Evolutionary conservation across 1,139 yeast genomes (phyloP).

Genomic region (Yamadazyma buinensis): DNA sequence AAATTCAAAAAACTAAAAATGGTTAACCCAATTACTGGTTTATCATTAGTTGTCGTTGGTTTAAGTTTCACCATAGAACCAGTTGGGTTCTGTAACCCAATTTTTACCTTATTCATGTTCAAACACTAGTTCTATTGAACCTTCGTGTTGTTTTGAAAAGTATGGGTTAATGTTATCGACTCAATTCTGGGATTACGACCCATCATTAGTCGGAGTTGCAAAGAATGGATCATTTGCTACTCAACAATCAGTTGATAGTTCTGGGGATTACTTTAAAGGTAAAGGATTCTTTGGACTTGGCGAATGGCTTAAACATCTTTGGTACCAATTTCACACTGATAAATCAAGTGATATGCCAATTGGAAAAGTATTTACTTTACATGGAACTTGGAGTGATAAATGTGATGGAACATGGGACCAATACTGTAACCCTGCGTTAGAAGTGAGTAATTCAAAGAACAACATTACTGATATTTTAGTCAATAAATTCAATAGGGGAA

Average conservation of each 20-base stretch:
- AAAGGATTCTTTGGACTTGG: too few species aligned
- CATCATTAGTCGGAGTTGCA: slow-evolving; percentile 23
- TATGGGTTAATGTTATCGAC: slow-evolving; percentile 35
- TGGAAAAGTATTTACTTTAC: slow-evolving; percentile 31
- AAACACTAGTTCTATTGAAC: too few species aligned
- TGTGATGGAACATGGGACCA: slow-evolving; percentile 34
- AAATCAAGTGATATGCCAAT: slow-evolving; percentile 10
- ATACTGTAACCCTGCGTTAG: slow-evolving; percentile 29
- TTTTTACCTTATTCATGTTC: too few species aligned
- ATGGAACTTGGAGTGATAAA: slow-evolving; percentile 40
- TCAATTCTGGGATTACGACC: slow-evolving; percentile 41
- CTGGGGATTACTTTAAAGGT: too few species aligned
- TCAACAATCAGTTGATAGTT: slow-evolving; percentile 3
- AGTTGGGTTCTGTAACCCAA: too few species aligned
- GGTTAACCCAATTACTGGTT: too few species aligned
- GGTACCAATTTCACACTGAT: too few species aligned
- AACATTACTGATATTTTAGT: slow-evolving; percentile 27
- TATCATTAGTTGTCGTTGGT: too few species aligned
- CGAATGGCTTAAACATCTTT: too few species aligned
- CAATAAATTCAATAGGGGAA: slow-evolving; percentile 25
- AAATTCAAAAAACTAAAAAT: too few species aligned
- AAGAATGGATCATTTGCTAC: slow-evolving; percentile 15
- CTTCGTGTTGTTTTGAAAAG: slow-evolving; percentile 35
- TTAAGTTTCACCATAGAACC: too few species aligned
- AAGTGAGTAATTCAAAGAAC: slow-evolving; percentile 22